Base-by-base conservation (phyloP, 140 eudicot genomes). In the Erigeron philadelphicus region DNA sequence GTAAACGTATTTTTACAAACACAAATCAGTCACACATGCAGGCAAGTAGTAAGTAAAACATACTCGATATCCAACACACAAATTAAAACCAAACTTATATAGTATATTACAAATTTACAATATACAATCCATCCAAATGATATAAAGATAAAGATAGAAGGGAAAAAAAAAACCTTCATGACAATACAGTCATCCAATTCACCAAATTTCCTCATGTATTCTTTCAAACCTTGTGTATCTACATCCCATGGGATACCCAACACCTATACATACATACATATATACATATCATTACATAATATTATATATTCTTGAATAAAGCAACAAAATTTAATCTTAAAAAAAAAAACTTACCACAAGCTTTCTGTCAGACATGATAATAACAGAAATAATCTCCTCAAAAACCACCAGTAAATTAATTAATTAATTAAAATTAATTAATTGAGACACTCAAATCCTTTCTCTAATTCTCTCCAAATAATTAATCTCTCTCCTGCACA, bases 181-280 rank as follows among this genome's bases (percentile, higher is more conserved):
- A 93, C 98, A 66, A 89, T 79, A 70, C 98, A 93, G 73, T 93
- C 98, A 80, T 93, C 98, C 87, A 93, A 71, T n/a, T 93, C 98
- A 68, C 98, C 97, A 55, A 80, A 93, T 73, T 82, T 93, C 83
- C 76, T 72, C 95, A 93, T 93, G 80, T 93, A 85, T 64, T 84
- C 95, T 83, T 81, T 85, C 90, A 93, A 73, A 35, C 98, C 98
- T 25, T 83, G 88, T 0, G 96, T 93, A 48, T 93, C 95, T 48
- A 89, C 85, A n/a, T 93, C 95, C 94, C 95, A 93, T 3, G 97
- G 98, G 77, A 93, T 87, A 35, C 98, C 98, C 80, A 93, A 80
- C 8, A 93, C 98, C 98, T 93, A 67, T 25, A 8, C 2, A 16
- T 56, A 7, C 9, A 43, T 17, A 61, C 40, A 47, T 21, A 9